phyloP scores from a whole-genome alignment of 2,329 filamentous ascomycete genomes.

The Rachicladosporium sp. region DNA sequence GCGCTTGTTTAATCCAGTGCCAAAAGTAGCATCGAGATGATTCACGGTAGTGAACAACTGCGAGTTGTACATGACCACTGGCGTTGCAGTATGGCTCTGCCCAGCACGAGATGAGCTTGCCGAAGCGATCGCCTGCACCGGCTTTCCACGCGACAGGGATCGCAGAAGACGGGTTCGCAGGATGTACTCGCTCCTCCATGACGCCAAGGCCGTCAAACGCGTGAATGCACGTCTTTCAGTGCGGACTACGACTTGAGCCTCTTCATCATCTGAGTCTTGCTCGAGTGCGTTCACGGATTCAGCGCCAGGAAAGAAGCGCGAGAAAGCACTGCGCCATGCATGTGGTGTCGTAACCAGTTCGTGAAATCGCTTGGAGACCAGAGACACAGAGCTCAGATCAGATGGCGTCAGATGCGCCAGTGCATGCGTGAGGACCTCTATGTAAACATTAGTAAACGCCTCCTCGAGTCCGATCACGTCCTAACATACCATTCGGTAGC shows the following conservation, averaged over 20 bases:
- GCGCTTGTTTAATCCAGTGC: slow-evolving; percentile 53
- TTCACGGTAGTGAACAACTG: slow-evolving; percentile 69
- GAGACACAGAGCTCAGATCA: slow-evolving; percentile 67
- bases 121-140: slow-evolving; percentile 43
- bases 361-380: slow-evolving; percentile 82
- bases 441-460: no score
- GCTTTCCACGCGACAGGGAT: slow-evolving; percentile 71
- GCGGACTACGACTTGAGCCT: slow-evolving; percentile 45
- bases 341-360: slow-evolving; percentile 81
- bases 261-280: slow-evolving; percentile 28
- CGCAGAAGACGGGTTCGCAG: slow-evolving; percentile 72
- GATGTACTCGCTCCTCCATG: slow-evolving; percentile 94
- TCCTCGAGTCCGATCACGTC: no score
- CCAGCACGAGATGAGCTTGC: slow-evolving; percentile 41
- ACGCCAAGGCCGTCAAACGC: slow-evolving; percentile 69
- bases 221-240: slow-evolving; percentile 71
- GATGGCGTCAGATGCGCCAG: slow-evolving; percentile 80
- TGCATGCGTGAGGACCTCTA: slow-evolving; percentile 79
- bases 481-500: slow-evolving; percentile 52
- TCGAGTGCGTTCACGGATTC: slow-evolving; percentile 38
- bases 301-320: slow-evolving; percentile 76
- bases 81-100: slow-evolving; percentile 53
- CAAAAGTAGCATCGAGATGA: slow-evolving; percentile 67
- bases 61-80: slow-evolving; percentile 75
- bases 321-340: slow-evolving; percentile 86